Conservation (phyloP, 192 early-diverging fungal species). For the Lunasporangiospora selenospora region DNA sequence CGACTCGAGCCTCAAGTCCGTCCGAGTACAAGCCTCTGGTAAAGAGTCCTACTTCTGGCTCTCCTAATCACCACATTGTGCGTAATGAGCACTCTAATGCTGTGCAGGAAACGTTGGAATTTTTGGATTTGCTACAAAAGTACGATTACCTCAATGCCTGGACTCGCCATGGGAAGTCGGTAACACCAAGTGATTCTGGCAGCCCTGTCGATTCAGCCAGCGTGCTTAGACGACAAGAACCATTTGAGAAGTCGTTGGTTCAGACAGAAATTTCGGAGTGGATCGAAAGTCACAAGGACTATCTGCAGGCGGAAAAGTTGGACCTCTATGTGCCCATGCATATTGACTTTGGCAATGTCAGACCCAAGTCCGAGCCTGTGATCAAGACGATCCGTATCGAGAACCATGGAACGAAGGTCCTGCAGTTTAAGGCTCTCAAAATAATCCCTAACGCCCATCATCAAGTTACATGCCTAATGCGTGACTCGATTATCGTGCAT, state of each 20-base stretch:
- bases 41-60: conserved; percentile 26
- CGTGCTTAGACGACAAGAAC: conserved; percentile 28
- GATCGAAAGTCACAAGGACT: conserved; percentile 40
- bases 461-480: conserved; percentile 15
- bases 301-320: conserved; percentile 23
- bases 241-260: conserved; percentile 36
- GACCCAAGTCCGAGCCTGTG: conserved; percentile 21
- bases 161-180: conserved; percentile 38
- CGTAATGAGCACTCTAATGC: conserved; percentile 18
- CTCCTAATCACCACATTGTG: conserved; percentile 9
- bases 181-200: conserved; percentile 21
- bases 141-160: conserved; percentile 38
- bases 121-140: conserved; percentile 35
- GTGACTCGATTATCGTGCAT: conserved; percentile 22
- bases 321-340: conserved; percentile 30
- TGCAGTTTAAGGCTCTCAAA: conserved; percentile 28
- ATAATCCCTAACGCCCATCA: conserved; percentile 38
- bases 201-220: conserved; percentile 36
- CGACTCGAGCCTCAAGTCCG: conserved; percentile 32
- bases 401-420: conserved; percentile 29
- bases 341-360: conserved; percentile 41
- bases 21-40: conserved; percentile 14
- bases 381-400: conserved; percentile 35
- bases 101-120: conserved; percentile 38
- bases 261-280: conserved; percentile 41